Base-by-base conservation (phyloP, 805 yeast species). In the Diddensiella transvaalensis region DNA sequence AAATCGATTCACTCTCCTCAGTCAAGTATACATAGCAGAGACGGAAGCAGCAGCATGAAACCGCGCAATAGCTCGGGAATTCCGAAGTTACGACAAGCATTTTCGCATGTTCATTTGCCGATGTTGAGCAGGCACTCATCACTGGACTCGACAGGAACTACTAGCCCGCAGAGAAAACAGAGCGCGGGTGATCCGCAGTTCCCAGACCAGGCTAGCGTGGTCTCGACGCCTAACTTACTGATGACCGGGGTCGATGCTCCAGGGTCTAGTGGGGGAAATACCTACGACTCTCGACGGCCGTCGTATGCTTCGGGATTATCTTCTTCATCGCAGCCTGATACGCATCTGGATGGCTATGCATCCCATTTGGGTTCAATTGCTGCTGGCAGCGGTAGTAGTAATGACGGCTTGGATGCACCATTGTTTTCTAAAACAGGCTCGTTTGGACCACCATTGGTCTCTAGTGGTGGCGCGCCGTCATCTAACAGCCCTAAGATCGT, bases 81-180 rank as follows among this genome's bases (percentile, higher is more conserved):
- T 13, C 57, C 53, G n/a, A 26, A 53, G 19, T 42, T 54, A n/a
- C 35, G 50, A 11, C 44, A 52, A 17, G 58, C 56, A 1, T 32
- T 55, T 26, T 55, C 58, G 22, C 50, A 48, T 36, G 56, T 48
- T 18, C 56, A 55, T 22, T 38, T 55, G 18, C 50, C 55, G 18
- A 18, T 29, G n/a, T 23, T 41, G 42, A 41, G 44, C 40, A 23
- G 35, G 39, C 29, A 32, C 17, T 15, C 36, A 21, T 15, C 42
- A 24, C 15, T 18, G 47, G 48, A 26, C 17, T 41, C 44, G 18
- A 13, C 26, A 22, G 30, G 42, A 39, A 21, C 30, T 8, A 10
- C 30, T 13, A 39, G 42, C 30, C 42, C 30, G 10, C 47, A 41
- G 19, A 23, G 22, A 15, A 44, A 39, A 29, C n/a, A 32, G 10